A percentile compares a stretch with the other conserved stretches of the same genome.
These are phyloP conservation scores for Nakaseomyces nivariensis DNA, from an alignment of 1,139 yeast genomes.

Conservation along the genomic window DNA sequence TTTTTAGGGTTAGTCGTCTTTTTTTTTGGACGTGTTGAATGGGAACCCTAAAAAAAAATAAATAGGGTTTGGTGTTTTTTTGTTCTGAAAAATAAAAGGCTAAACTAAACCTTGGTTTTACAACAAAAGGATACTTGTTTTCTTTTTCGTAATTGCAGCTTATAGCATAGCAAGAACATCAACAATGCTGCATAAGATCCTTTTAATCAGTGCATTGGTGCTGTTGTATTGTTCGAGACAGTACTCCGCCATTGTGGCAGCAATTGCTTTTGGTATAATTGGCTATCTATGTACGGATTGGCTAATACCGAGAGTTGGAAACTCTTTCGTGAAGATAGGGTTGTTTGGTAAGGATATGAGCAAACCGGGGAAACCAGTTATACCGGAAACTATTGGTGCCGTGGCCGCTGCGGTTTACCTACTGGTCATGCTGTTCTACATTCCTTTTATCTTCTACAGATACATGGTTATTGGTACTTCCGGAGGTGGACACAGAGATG, in stretches of 20 bases:
- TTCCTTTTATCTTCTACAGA: conserved; percentile 82
- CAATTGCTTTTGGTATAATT: conserved; percentile 54
- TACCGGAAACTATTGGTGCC: conserved; percentile 90
- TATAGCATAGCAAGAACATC: background rate
- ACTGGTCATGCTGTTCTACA: conserved; percentile 70
- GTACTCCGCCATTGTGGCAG: conserved; percentile 31
- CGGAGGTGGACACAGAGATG: conserved; percentile 47
- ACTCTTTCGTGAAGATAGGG: conserved; percentile 66
- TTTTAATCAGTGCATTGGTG: background rate
- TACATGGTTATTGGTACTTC: conserved; percentile 53
- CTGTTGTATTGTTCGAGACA: conserved; percentile 5
- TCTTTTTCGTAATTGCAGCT: too few relatives aligned
- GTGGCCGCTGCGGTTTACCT: conserved; percentile 75
- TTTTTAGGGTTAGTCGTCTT: too few relatives aligned
- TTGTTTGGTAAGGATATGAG: conserved; percentile 76
- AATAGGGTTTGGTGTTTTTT: too few relatives aligned
- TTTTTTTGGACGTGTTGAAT: too few relatives aligned
- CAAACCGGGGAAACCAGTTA: conserved; percentile 56
- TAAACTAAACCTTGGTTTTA: too few relatives aligned
- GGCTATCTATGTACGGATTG: conserved; percentile 53
- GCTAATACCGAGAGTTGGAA: conserved; percentile 58
- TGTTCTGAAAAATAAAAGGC: too few relatives aligned
- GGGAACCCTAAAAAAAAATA: too few relatives aligned
- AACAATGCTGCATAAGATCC: background rate
- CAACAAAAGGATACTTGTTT: too few relatives aligned